Conservation (phyloP, 345 rosid species). For the Arabidopsis suecica region DNA sequence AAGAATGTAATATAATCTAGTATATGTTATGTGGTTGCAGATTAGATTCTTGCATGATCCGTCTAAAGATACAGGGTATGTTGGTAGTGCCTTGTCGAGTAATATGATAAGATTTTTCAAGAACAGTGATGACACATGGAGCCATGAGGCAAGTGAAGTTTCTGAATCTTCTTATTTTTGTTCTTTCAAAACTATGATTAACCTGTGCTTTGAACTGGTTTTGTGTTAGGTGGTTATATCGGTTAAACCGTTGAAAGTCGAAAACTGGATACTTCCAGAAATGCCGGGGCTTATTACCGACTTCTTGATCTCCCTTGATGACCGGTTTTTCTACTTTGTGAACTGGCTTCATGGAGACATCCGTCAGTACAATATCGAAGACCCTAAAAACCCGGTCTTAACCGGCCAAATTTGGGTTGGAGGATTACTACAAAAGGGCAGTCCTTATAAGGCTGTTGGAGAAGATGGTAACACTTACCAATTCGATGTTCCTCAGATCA, state of each 20-base stretch:
- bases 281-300: slow-evolving; percentile 91
- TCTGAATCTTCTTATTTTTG: background rate
- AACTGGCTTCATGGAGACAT: slow-evolving; percentile 97
- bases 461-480: slow-evolving; percentile 73
- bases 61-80: slow-evolving; percentile 69
- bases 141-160: slow-evolving; percentile 65
- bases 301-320: slow-evolving; percentile 83
- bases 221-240: slow-evolving; percentile 62
- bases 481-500: slow-evolving; percentile 64
- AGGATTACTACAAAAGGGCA: slow-evolving; percentile 70
- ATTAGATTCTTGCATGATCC: slow-evolving; percentile 92
- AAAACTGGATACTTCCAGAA: slow-evolving; percentile 90
- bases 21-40: slow-evolving; percentile 52
- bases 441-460: slow-evolving; percentile 55
- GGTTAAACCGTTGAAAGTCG: slow-evolving; percentile 77
- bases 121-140: slow-evolving; percentile 80
- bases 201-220: background rate
- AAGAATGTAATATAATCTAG: too few species aligned
- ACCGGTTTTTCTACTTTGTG: slow-evolving; percentile 73
- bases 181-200: background rate
- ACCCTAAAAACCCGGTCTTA: slow-evolving; percentile 68
- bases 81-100: slow-evolving; percentile 76
- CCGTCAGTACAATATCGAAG: slow-evolving; percentile 85
- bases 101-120: slow-evolving; percentile 83
- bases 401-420: slow-evolving; percentile 82